These are phyloP conservation scores for Lichtheimia ramosa DNA, from an alignment of 371 early-diverging fungal genomes.

Conservation along the genomic window DNA sequence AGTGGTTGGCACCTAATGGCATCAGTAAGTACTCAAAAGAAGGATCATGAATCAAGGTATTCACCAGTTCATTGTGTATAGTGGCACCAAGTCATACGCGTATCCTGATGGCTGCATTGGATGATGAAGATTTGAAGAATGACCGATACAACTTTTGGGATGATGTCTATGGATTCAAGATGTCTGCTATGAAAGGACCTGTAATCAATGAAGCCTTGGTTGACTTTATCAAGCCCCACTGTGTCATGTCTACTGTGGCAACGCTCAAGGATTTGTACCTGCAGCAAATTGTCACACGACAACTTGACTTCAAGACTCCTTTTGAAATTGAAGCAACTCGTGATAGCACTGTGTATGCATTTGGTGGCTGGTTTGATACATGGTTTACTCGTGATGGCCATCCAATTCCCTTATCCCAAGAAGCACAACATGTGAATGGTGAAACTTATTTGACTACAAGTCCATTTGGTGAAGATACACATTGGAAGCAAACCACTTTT, in stretches of 20 bases:
- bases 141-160: constrained; percentile 84
- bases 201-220: constrained; percentile 57
- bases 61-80: constrained; percentile 3
- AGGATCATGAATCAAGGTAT: background rate
- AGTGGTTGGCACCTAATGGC: constrained; percentile 71
- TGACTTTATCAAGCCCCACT: constrained; percentile 69
- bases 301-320: constrained; percentile 54
- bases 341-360: constrained; percentile 70
- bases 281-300: constrained; percentile 49
- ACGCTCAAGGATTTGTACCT: constrained; percentile 73
- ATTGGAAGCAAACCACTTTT: constrained; percentile 72
- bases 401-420: constrained; percentile 39
- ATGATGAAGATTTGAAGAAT: constrained; percentile 79
- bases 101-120: constrained; percentile 74
- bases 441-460: constrained; percentile 66
- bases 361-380: constrained; percentile 86
- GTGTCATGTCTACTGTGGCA: constrained; percentile 67
- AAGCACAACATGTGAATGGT: constrained; percentile 34
- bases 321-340: constrained; percentile 61
- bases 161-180: constrained; percentile 87
- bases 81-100: constrained; percentile 80
- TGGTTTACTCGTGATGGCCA: constrained; percentile 74
- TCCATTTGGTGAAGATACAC: constrained; percentile 68
- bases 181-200: constrained; percentile 77
- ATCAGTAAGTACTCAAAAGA: constrained; percentile 43